Base-by-base conservation (phyloP, 345 rosid genomes). In the Rhizophora apiculata region DNA sequence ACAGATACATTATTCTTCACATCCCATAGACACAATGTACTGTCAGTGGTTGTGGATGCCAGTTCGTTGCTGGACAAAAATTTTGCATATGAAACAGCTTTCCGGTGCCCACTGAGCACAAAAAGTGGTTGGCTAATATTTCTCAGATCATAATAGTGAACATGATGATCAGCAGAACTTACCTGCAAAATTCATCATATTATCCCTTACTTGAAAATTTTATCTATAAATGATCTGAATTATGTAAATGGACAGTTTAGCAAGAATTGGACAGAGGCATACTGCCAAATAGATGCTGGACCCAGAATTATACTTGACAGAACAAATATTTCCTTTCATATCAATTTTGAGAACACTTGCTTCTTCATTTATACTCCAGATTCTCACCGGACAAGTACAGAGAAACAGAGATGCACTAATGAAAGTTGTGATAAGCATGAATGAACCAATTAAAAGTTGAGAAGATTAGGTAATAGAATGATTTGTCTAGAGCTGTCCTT, bases 1-100 rank as follows among this genome's bases (percentile, higher is more conserved):
- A 93, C 96, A 0, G 93, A 89, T 51, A 84, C 37, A 67, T 89
- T 87, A 54, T 90, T 86, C 84, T 87, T 91, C 59, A 93, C 96
- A 71, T 93, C 97, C 98, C 98, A 90, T 64, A 93, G 78, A 24
- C 96, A 82, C 68, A 93, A 80, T 16, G 98, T 86, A 83, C 90
- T 90, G 80, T 93, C 98, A 1, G 96, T 93, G n/a, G 98, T 90
- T 59, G 98, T 92, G 67, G 98, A 93, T 68, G 90, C 93, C 67
- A 93, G 96, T 78, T 90, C 97, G 51, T 84, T 74, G 74, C 80
- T 82, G 22, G 98, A 90, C 81, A 93, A 78, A 76, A 90, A 90
- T 73, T 90, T 93, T 71, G 90, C 97, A 71, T 90, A 93, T 2
- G 98, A 93, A 74, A 90, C 96, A 27, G 97, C 80, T 86, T 93